Conservation (phyloP, 2,329 filamentous ascomycete genomes). For the Trichothecium sympodiale region DNA sequence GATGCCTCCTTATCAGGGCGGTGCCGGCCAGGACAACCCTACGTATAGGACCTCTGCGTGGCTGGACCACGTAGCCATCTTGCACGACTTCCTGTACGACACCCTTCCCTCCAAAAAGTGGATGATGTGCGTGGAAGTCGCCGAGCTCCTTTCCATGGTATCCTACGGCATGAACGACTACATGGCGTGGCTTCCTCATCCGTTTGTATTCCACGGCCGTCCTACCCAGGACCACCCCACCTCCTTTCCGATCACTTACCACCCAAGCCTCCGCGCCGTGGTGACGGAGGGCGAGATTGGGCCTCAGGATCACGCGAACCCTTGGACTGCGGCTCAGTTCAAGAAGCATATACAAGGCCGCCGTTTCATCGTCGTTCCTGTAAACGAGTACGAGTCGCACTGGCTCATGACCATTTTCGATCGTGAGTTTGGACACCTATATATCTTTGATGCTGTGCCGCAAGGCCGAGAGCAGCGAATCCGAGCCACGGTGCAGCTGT, state of each 20-base stretch:
- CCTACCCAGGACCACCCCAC: no score
- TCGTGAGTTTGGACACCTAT: slow-evolving; percentile 8
- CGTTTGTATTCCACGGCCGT: not conserved
- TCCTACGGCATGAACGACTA: slow-evolving; percentile 11
- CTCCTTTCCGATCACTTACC: no score
- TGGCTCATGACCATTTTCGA: slow-evolving; percentile 14
- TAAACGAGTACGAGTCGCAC: not conserved
- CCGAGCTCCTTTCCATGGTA: slow-evolving; percentile 6
- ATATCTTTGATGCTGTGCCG: slow-evolving; percentile 10
- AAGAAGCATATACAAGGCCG: no score
- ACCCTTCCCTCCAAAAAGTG: slow-evolving; percentile 1
- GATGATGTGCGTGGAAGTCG: slow-evolving; percentile 5
- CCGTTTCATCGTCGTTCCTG: no score
- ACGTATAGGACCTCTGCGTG: slow-evolving; percentile 5
- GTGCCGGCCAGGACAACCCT: not conserved
- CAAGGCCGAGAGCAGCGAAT: slow-evolving; percentile 5
- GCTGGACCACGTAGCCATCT: slow-evolving; percentile 7
- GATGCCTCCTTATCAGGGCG: slow-evolving; percentile 9
- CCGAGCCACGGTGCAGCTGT: slow-evolving; percentile 8
- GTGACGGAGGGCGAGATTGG: no score
- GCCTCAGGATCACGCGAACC: no score
- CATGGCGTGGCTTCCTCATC: slow-evolving; percentile 1
- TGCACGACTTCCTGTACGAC: slow-evolving; percentile 7
- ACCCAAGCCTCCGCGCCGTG: no score
- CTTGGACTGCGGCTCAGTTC: no score